Evolutionary conservation across 805 yeast genomes (phyloP).

Genomic region (Maudiozyma bulderi): DNA sequence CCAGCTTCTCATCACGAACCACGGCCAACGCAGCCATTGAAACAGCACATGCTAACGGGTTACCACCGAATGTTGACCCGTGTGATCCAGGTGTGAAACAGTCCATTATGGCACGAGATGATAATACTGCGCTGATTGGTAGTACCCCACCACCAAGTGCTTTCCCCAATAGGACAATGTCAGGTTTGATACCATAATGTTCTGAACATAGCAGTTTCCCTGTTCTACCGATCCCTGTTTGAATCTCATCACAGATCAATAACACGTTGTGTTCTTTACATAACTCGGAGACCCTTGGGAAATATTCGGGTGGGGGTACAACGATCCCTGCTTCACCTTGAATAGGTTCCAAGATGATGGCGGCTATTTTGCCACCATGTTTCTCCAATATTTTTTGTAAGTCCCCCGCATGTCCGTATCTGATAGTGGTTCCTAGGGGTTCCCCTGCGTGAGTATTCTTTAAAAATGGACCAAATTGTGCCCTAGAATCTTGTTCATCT

Average conservation of each 20-base stretch:
- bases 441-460: slow-evolving; percentile 73
- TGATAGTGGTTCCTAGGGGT: slow-evolving; percentile 54
- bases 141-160: slow-evolving; percentile 92
- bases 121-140: slow-evolving; percentile 85
- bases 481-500: slow-evolving; percentile 77
- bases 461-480: slow-evolving; percentile 83
- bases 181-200: slow-evolving; percentile 80
- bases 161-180: slow-evolving; percentile 81
- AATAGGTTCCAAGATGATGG: slow-evolving; percentile 85
- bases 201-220: slow-evolving; percentile 89
- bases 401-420: slow-evolving; percentile 83
- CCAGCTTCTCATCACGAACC: slow-evolving; percentile 76
- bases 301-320: slow-evolving; percentile 80
- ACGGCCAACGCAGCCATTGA: slow-evolving; percentile 91
- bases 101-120: slow-evolving; percentile 84
- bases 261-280: slow-evolving; percentile 79
- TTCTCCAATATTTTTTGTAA: slow-evolving; percentile 69
- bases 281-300: slow-evolving; percentile 58
- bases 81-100: slow-evolving; percentile 91
- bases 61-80: slow-evolving; percentile 97
- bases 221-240: slow-evolving; percentile 95
- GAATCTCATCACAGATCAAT: slow-evolving; percentile 92
- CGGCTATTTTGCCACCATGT: slow-evolving; percentile 86
- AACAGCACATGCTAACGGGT: slow-evolving; percentile 86
- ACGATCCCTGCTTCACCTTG: slow-evolving; percentile 99